phyloP scores from a whole-genome alignment of 1,139 yeast species.

The Lodderomyces elongisporus region DNA sequence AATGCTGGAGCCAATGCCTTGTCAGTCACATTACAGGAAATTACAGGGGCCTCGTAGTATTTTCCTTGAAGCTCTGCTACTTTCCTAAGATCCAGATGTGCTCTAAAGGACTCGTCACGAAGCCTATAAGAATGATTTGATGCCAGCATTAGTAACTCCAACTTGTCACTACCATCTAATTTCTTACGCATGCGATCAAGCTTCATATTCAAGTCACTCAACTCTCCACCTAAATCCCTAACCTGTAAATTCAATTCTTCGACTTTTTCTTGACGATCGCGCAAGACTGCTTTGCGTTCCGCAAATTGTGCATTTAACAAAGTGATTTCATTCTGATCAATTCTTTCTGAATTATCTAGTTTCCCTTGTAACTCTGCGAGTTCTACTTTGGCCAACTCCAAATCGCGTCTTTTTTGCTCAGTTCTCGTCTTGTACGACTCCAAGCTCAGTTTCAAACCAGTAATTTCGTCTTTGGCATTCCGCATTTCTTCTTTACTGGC shows the following conservation, averaged over 20 bases:
- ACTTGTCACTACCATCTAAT: conserved; percentile 47
- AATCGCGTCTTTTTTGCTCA: conserved; percentile 20
- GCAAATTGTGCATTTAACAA: conserved; percentile 13
- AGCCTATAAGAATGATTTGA: conserved; percentile 20
- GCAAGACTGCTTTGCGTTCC: conserved; percentile 12
- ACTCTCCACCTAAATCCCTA: conserved; percentile 18
- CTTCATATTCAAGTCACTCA: conserved; percentile 16
- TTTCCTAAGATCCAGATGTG: conserved; percentile 29
- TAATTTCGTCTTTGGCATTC: conserved; percentile 7
- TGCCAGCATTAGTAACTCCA: conserved; percentile 35
- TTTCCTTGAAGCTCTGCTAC: conserved; percentile 27
- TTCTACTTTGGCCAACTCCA: conserved; percentile 17
- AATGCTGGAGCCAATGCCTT: conserved; percentile 48
- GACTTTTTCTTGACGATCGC: conserved; percentile 13
- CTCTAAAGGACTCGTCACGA: conserved; percentile 26
- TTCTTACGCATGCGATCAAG: conserved; percentile 17
- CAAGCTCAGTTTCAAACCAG: conserved; percentile 13
- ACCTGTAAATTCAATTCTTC: conserved; percentile 15
- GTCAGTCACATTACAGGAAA: conserved; percentile 55
- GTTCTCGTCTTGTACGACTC: conserved; percentile 18
- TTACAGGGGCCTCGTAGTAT: conserved; percentile 74
- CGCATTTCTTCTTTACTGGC: conserved; percentile 3
- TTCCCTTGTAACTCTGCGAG: conserved; percentile 13
- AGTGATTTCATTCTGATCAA: conserved; percentile 17
- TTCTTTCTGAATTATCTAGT: conserved; percentile 12